phyloP scores from a whole-genome alignment of 805 yeast genomes.

The Limtongia smithiae region DNA sequence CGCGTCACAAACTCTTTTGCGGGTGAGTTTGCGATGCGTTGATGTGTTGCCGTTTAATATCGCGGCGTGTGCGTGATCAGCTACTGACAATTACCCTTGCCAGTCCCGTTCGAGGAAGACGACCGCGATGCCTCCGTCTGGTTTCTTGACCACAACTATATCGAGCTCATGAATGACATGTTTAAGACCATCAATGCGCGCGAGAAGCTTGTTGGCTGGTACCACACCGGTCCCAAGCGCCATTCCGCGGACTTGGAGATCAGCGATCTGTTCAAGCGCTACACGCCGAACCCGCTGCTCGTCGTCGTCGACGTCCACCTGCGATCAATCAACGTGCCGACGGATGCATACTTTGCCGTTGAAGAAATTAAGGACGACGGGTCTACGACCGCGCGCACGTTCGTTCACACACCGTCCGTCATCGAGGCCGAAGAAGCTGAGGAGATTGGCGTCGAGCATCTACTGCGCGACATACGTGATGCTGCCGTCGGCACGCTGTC shows the following conservation, averaged over 20 bases:
- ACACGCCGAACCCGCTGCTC: conserved; percentile 74
- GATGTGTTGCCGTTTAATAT: too few relatives aligned
- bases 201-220: conserved; percentile 98
- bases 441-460: conserved; percentile 97
- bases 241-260: conserved; percentile 84
- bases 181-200: conserved; percentile 96
- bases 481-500: conserved; percentile 94
- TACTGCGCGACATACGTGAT: conserved; percentile 88
- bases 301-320: conserved; percentile 91
- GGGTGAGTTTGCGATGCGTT: conserved; percentile 31
- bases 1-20: conserved; percentile 91
- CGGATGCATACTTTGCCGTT: conserved; percentile 88
- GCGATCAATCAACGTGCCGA: conserved; percentile 81
- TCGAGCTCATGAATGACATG: conserved; percentile 97
- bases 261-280: conserved; percentile 82
- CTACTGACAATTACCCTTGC: neutral
- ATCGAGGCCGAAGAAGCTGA: conserved; percentile 99
- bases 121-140: conserved; percentile 86
- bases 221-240: conserved; percentile 94
- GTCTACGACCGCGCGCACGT: conserved; percentile 84
- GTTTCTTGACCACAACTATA: conserved; percentile 95
- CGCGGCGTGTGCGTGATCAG: neutral
- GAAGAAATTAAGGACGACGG: conserved; percentile 98
- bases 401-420: conserved; percentile 85
- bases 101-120: conserved; percentile 92